Evolutionary conservation across 768 basidiomycete genomes (phyloP), one percentile per base, ranked within the genome.

Genomic region (Lactarius vividus): DNA sequence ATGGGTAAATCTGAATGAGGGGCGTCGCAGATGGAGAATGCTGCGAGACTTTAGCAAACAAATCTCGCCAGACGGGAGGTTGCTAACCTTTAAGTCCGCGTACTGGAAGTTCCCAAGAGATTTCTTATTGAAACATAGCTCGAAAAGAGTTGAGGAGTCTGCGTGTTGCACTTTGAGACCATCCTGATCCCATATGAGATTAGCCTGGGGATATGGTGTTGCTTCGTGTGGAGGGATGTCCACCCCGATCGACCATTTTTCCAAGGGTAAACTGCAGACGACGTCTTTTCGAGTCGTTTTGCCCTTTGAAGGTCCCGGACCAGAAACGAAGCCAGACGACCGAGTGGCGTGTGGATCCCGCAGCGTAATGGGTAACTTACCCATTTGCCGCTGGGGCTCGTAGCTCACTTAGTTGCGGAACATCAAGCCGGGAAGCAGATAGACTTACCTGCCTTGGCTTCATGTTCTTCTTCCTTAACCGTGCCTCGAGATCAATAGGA

Each of bases 401-500:
- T 58, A 35, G n/a, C 16, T 54, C 28, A 42, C n/a, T 66, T 28
- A 54, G 49, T 40, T 65, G 35, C n/a, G 55, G 42, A 20, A 39
- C 23, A 20, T 31, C 44, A 57, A 28, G 40, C 5, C 4, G 15
- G 15, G 46, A 8, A 37, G 26, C 39, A 6, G 23, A 42, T 8
- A 31, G 56, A 54, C 57, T 42, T 52, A 66, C 65, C 33, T 33
- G 57, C 56, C 44, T 66, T 28, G 65, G 61, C 42, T 31, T 62
- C 65, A 66, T 66, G 8, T 5, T 23, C 11, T 35, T 46, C 57
- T 62, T 66, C 57, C 52, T 66, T n/a, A 6, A n/a, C 29, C 13
- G 46, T 33, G 23, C 9, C 35, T 1, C n/a, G 52, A 66, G 60
- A n/a, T 66, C 26, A 29, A 49, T 9, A 23, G 23, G 55, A 40